Evolutionary conservation across 306 rosid species (phyloP).

Genomic region (Trifolium subterraneum): DNA sequence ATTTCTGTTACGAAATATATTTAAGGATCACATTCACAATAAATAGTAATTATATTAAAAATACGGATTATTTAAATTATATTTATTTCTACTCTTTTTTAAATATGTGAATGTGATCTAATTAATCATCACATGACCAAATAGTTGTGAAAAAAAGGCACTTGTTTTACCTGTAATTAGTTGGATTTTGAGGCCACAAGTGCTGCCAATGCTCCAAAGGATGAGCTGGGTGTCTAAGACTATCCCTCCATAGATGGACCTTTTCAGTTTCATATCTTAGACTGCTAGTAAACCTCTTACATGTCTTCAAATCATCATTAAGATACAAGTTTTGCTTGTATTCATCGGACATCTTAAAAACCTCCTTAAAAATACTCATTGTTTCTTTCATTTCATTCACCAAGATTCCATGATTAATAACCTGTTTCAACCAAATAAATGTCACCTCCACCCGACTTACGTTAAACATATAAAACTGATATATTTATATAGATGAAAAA

Average conservation of each 20-base stretch:
- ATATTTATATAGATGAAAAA: no score
- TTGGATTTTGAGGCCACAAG: conserved; percentile 47
- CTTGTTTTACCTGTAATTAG: conserved; percentile 33
- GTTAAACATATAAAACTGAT: no score
- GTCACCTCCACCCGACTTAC: no score
- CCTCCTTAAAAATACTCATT: conserved; percentile 38
- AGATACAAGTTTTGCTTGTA: conserved; percentile 30
- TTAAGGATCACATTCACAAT: no score
- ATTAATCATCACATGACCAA: no score
- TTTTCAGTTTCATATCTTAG: conserved; percentile 36
- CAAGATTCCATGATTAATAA: conserved; percentile 44
- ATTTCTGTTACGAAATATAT: no score
- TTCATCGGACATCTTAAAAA: conserved; percentile 33
- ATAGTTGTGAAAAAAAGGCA: no score
- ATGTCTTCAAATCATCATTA: conserved; percentile 34
- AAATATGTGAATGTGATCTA: no score
- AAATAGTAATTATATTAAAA: no score
- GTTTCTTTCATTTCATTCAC: conserved; percentile 26
- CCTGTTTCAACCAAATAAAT: conserved; percentile 19
- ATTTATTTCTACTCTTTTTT: no score
- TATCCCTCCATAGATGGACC: conserved; percentile 46
- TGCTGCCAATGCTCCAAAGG: conserved; percentile 46
- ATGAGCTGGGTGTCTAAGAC: conserved; percentile 41
- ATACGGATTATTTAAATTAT: no score
- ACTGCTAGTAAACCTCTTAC: conserved; percentile 39